These are phyloP conservation scores for Sesbania bispinosa DNA, from an alignment of 306 rosid genomes.

Conservation along the genomic window DNA sequence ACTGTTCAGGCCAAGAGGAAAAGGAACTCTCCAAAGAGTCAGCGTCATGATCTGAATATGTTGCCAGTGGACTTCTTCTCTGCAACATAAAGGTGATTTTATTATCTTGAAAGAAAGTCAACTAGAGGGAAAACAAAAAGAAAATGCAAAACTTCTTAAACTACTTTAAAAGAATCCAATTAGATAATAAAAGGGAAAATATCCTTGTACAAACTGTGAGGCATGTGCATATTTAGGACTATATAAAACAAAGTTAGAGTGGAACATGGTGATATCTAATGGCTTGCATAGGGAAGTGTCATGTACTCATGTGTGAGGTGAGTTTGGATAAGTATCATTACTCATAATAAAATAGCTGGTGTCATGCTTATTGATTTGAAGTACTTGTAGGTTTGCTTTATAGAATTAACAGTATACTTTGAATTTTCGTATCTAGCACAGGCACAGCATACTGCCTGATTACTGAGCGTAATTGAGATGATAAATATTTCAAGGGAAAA, in stretches of 20 bases:
- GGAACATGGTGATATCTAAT: background rate
- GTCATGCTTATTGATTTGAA: background rate
- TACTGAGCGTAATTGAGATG: background rate
- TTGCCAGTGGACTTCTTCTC: slow-evolving; percentile 22
- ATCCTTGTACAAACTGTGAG: background rate
- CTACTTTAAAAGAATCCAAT: background rate
- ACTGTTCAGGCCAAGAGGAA: slow-evolving; percentile 29
- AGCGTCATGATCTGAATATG: slow-evolving; percentile 23
- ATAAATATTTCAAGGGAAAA: background rate
- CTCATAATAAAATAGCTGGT: background rate
- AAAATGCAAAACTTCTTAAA: background rate
- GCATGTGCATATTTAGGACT: background rate
- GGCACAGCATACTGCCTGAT: background rate
- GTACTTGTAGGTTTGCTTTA: background rate
- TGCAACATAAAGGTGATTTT: slow-evolving; percentile 19
- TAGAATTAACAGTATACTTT: background rate
- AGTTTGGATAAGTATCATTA: background rate
- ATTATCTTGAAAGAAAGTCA: background rate
- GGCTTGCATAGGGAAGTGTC: background rate
- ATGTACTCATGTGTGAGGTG: background rate
- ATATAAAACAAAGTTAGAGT: background rate
- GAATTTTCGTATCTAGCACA: background rate
- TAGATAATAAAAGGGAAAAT: background rate
- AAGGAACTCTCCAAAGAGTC: slow-evolving; percentile 31
- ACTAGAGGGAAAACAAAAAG: background rate